Evolutionary conservation across 2,329 filamentous ascomycete genomes (phyloP).

Genomic region (Dactylellina haptotyla): DNA sequence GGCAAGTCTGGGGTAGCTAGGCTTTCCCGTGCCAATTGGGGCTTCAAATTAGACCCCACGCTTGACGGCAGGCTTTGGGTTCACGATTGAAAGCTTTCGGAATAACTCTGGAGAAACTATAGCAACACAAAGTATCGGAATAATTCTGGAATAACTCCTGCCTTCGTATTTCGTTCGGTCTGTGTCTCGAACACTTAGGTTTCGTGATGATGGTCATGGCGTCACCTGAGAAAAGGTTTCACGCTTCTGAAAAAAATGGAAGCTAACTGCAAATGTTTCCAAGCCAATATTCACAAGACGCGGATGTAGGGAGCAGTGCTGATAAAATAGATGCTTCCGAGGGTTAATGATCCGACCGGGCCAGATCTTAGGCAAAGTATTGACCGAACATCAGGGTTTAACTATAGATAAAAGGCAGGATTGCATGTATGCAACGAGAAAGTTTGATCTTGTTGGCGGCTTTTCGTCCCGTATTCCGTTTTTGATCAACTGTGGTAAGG

Average conservation of each 20-base stretch:
- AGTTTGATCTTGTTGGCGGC: too few species aligned
- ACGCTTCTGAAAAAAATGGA: neutral
- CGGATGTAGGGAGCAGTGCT: neutral
- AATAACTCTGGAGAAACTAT: constrained; percentile 48
- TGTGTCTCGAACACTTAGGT: neutral
- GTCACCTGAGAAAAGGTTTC: constrained; percentile 16
- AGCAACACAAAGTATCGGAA: constrained; percentile 46
- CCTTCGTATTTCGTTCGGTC: constrained; percentile 7
- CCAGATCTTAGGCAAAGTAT: too few species aligned
- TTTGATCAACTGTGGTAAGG: constrained; percentile 8
- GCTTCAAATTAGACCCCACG: constrained; percentile 33
- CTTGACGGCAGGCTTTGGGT: neutral
- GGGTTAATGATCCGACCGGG: too few species aligned
- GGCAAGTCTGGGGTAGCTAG: constrained; percentile 47
- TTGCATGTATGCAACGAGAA: too few species aligned
- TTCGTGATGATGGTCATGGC: constrained; percentile 34
- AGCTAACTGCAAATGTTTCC: constrained; percentile 15
- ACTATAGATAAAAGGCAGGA: too few species aligned
- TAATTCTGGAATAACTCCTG: constrained; percentile 42
- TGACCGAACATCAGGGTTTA: too few species aligned
- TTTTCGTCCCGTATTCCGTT: constrained; percentile 51
- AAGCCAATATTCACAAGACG: constrained; percentile 19
- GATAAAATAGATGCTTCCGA: too few species aligned
- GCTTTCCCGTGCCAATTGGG: constrained; percentile 14
- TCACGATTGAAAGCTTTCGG: constrained; percentile 26